Evolutionary conservation across 2,329 filamentous ascomycete species (phyloP).

Genomic region (Atkinsonella hypoxylon): DNA sequence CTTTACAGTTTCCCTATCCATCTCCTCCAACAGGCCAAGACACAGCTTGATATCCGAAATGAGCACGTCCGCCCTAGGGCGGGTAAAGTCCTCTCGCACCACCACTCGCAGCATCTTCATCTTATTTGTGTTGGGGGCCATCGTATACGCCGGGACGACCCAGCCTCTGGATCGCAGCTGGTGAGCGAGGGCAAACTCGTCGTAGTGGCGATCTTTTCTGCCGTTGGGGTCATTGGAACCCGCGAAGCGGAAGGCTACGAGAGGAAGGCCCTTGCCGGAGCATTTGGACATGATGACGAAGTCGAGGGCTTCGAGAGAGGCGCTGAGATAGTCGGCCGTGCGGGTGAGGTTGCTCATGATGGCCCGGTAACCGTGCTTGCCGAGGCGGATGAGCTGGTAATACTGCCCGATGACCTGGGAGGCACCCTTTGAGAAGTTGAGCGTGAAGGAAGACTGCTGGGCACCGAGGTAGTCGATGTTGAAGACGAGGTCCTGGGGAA

Average conservation of each 20-base stretch:
- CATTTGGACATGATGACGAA: conserved; percentile 84
- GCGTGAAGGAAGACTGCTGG: conserved; percentile 87
- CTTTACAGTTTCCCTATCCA: conserved; percentile 61
- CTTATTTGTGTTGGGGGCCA: conserved; percentile 75
- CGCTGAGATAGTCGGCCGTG: conserved; percentile 76
- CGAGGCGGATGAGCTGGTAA: conserved; percentile 91
- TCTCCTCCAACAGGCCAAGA: conserved; percentile 54
- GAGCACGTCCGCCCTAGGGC: conserved; percentile 67
- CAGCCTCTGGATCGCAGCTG: conserved; percentile 78
- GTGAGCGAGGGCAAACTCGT: conserved; percentile 72
- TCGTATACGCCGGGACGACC: conserved; percentile 94
- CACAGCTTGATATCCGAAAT: conserved; percentile 70
- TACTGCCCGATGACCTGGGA: conserved; percentile 94
- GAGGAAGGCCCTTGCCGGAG: conserved; percentile 65
- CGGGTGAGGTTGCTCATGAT: conserved; percentile 93
- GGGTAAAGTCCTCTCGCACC: conserved; percentile 83
- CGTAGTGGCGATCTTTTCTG: conserved; percentile 46
- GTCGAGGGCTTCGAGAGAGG: conserved; percentile 58
- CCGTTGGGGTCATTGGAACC: conserved; percentile 34
- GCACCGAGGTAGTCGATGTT: conserved; percentile 98
- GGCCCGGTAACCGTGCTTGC: conserved; percentile 79
- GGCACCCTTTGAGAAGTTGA: conserved; percentile 95
- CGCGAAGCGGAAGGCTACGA: conserved; percentile 77
- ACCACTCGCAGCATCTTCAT: conserved; percentile 90
- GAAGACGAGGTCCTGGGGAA: conserved; percentile 89